These are phyloP conservation scores for Ophiostoma himal-ulmi DNA, from an alignment of 2,329 filamentous ascomycete genomes.

Conservation along the genomic window DNA sequence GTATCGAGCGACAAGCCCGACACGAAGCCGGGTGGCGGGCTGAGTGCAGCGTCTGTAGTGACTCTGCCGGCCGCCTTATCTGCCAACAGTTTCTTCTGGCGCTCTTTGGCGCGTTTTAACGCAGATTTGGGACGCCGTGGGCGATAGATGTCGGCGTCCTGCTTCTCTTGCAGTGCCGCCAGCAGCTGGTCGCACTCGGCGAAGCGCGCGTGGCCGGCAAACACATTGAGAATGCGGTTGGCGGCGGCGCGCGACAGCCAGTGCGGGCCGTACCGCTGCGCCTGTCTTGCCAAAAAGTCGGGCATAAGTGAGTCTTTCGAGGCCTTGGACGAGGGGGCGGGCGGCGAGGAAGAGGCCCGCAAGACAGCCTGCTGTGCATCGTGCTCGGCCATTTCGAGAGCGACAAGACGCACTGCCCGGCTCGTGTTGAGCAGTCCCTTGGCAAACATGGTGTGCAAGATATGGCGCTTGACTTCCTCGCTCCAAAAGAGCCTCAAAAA, in stretches of 20 bases:
- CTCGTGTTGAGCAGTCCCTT: constrained; percentile 40
- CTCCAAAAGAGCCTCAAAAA: constrained; percentile 52
- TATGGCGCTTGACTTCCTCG: constrained; percentile 47
- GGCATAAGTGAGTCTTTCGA: constrained; percentile 28
- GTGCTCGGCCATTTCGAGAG: constrained; percentile 39
- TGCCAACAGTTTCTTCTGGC: not conserved
- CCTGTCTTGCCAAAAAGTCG: constrained; percentile 39
- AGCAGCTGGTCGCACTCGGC: constrained; percentile 33
- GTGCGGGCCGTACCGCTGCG: constrained; percentile 40
- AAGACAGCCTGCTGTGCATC: constrained; percentile 39
- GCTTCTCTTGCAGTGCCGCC: constrained; percentile 28
- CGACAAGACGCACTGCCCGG: constrained; percentile 36
- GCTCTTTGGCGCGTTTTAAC: not conserved
- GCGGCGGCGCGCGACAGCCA: constrained; percentile 40
- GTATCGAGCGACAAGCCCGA: constrained; percentile 28
- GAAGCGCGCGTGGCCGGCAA: constrained; percentile 38
- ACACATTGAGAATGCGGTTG: constrained; percentile 39
- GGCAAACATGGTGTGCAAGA: constrained; percentile 44
- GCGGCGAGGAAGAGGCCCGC: too few species aligned
- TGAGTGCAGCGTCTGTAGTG: not conserved
- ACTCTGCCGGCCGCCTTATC: too few species aligned
- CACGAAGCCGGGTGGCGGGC: constrained; percentile 20
- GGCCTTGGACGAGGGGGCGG: not conserved
- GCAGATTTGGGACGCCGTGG: constrained; percentile 5
- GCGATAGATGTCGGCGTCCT: not conserved